Base-by-base conservation (phyloP, 768 basidiomycete genomes). In the Hypholoma fasciculare region DNA sequence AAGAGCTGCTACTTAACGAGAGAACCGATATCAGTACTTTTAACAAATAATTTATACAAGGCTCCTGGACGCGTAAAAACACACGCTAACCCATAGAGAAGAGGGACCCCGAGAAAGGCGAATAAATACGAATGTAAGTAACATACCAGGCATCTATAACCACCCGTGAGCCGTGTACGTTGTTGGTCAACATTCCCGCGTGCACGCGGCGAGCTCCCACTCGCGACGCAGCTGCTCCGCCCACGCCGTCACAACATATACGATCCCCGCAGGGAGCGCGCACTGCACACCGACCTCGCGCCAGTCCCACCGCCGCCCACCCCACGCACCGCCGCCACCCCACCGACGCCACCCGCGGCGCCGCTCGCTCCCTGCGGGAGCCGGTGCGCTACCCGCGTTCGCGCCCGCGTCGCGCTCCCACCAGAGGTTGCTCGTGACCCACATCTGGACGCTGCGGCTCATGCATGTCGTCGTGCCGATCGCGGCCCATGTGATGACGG, bases 351-450 rank as follows among this genome's bases (percentile, higher is more conserved):
- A 79, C 30, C 61, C 62, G 39, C 54, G 34, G 26, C 60, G 58
- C 53, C 62, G 51, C 39, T 38, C 56, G 37, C 47, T 51, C 38
- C 27, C 51, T 12, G 57, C 43, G 14, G 51, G 26, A 42, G 40
- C 42, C 56, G 38, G 48, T 12, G 39, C 50, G 19, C 34, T 39
- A 7, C 23, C n/a, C n/a, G 20, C 27, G 13, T 26, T 27, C 42
- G 39, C 14, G 27, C 30, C 30, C 20, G 36, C 47, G 13, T 27
- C 69, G 57, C 67, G 59, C 56, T 67, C 79, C 79, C 77, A 78
- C 74, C 78, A 80, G 51, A 98, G 82, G 70, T 98, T 98, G 67
- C 88, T 90, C 40, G 95, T 96, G 23, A 97, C 95, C 94, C 95
- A 98, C 59, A 97, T 88, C 74, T 97, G 93, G 54, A 98, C 82